Evolutionary conservation across 768 basidiomycete species (phyloP).

Genomic region (Xerocomus brunneocitrinus): DNA sequence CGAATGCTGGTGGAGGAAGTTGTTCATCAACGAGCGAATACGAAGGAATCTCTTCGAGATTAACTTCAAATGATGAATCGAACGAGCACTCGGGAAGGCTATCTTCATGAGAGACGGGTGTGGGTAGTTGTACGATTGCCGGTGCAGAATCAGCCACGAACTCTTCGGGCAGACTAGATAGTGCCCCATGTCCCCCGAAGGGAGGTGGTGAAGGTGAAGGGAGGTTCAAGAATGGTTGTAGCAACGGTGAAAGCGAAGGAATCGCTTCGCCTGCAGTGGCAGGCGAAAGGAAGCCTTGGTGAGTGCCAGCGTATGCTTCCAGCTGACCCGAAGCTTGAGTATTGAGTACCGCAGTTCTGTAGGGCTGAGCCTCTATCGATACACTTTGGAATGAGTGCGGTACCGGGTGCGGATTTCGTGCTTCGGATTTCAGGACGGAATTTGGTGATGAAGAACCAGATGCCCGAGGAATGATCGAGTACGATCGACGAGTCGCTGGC

Average conservation of each 20-base stretch:
- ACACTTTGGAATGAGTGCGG: not conserved
- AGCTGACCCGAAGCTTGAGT: not conserved
- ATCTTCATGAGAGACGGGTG: not conserved
- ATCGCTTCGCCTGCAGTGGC: not conserved
- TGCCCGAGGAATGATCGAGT: not conserved
- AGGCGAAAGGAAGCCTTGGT: not conserved
- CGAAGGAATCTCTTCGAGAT: slow-evolving; percentile 18
- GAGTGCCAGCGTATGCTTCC: not conserved
- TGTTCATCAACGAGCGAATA: slow-evolving; percentile 24
- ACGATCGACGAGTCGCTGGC: not conserved
- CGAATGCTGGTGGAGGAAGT: slow-evolving; percentile 24
- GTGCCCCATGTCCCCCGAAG: not conserved
- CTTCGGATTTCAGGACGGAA: not conserved
- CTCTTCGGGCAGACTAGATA: not conserved
- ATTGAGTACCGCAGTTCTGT: not conserved
- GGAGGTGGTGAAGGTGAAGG: slow-evolving; percentile 3
- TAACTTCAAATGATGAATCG: not conserved
- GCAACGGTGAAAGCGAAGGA: not conserved
- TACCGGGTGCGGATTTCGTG: not conserved
- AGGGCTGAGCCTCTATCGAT: not conserved
- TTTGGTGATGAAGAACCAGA: not conserved
- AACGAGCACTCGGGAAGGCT: not conserved
- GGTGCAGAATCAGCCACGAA: not conserved
- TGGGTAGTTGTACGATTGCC: not conserved
- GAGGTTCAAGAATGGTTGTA: not conserved